Percentiles rank a stretch among this genome's conserved stretches.
phyloP scores from a whole-genome alignment of 2,329 filamentous ascomycete species.

The Diaporthe citrichinensis region DNA sequence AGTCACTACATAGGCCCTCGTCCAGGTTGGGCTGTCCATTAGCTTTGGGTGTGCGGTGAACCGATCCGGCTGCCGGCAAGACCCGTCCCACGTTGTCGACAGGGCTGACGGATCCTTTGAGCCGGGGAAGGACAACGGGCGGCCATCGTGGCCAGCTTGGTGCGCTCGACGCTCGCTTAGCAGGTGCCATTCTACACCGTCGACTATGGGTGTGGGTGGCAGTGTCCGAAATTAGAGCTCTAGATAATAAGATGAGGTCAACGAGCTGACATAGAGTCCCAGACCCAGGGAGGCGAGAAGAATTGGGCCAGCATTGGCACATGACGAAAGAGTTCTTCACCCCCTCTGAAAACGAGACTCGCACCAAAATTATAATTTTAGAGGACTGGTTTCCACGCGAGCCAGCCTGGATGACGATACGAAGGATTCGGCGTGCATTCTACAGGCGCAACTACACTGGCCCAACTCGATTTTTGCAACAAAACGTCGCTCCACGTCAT shows the following conservation, averaged over 20 bases:
- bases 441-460: conserved; percentile 25
- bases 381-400: neutral
- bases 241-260: neutral
- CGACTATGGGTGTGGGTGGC: neutral
- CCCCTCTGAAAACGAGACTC: neutral
- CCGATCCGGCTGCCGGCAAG: conserved; percentile 17
- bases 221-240: no score
- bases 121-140: neutral
- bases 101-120: conserved; percentile 12
- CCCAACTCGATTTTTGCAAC: no score
- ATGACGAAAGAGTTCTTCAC: neutral
- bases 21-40: neutral
- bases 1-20: neutral
- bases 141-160: neutral
- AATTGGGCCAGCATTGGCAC: neutral
- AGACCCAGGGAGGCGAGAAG: neutral
- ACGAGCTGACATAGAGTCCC: neutral
- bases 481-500: no score
- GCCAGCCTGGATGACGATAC: neutral
- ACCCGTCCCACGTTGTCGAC: conserved; percentile 29
- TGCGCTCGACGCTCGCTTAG: neutral
- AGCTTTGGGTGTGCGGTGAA: neutral
- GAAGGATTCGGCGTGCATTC: conserved; percentile 33
- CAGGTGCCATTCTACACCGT: neutral
- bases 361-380: neutral